Evolutionary conservation across 2,329 filamentous ascomycete species (phyloP).

Genomic region (Neospermospora avenae): DNA sequence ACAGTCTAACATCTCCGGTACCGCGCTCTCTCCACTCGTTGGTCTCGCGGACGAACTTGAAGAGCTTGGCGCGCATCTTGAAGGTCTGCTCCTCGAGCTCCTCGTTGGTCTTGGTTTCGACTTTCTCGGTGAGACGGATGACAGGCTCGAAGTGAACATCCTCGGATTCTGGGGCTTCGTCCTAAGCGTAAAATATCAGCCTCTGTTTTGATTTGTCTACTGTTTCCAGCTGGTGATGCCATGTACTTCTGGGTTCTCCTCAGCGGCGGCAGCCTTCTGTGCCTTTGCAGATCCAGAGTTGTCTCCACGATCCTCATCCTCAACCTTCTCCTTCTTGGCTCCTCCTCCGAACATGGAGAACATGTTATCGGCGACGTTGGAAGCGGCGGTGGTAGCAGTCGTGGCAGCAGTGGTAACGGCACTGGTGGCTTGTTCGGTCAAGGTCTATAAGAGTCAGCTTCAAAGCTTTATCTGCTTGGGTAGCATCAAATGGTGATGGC

Average conservation of each 20-base stretch:
- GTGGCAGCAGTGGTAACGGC: slow-evolving; percentile 39
- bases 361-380: slow-evolving; percentile 56
- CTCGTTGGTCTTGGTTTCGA: slow-evolving; percentile 97
- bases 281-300: slow-evolving; percentile 86
- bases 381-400: slow-evolving; percentile 40
- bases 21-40: slow-evolving; percentile 99
- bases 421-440: slow-evolving; percentile 35
- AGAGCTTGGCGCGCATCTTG: slow-evolving; percentile 99
- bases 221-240: background rate
- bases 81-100: slow-evolving; percentile 96
- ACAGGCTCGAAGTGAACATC: slow-evolving; percentile 98
- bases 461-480: background rate
- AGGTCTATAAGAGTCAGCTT: slow-evolving; percentile 27
- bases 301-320: slow-evolving; percentile 75
- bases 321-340: slow-evolving; percentile 94
- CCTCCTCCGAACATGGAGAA: slow-evolving; percentile 99
- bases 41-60: slow-evolving; percentile 90
- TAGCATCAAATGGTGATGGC: background rate
- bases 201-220: slow-evolving; percentile 5
- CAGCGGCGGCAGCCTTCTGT: slow-evolving; percentile 52
- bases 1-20: slow-evolving; percentile 89
- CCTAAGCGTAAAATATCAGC: slow-evolving; percentile 38
- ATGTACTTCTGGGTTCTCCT: slow-evolving; percentile 36
- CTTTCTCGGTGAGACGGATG: slow-evolving; percentile 91
- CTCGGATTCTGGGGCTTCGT: slow-evolving; percentile 80